phyloP scores from a whole-genome alignment of 768 basidiomycete species.

The Calocybe indica region DNA sequence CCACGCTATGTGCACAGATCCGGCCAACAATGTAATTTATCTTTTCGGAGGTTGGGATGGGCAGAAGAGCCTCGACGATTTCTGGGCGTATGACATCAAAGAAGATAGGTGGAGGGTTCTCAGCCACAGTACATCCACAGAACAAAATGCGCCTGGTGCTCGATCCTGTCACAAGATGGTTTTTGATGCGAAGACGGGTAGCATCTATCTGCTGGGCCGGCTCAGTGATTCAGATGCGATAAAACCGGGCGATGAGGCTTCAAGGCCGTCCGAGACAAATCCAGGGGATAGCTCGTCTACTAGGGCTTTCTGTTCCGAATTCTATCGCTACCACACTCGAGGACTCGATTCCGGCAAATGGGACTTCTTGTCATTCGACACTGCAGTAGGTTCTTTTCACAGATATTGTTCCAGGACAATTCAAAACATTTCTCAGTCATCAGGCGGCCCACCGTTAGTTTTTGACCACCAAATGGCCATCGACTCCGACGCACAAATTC shows the following conservation, averaged over 20 bases:
- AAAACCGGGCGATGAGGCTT: conserved; percentile 15
- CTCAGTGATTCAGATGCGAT: conserved; percentile 49
- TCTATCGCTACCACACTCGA: conserved; percentile 69
- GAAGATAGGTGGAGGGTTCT: conserved; percentile 58
- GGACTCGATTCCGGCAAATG: conserved; percentile 61
- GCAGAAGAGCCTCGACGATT: conserved; percentile 64
- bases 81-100: conserved; percentile 66
- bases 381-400: conserved; percentile 39
- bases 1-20: conserved; percentile 78
- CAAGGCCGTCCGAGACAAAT: conserved; percentile 5
- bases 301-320: conserved; percentile 52
- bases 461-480: conserved; percentile 82
- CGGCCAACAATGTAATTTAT: conserved; percentile 56
- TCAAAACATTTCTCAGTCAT: conserved; percentile 30
- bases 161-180: conserved; percentile 81
- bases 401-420: neutral
- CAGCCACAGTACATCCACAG: conserved; percentile 45
- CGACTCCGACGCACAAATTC: conserved; percentile 60
- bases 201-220: conserved; percentile 70
- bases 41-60: conserved; percentile 82
- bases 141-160: conserved; percentile 62
- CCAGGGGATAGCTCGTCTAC: conserved; percentile 9
- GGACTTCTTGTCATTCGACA: conserved; percentile 66
- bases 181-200: conserved; percentile 65
- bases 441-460: conserved; percentile 66